Conservation (phyloP, 2,329 filamentous ascomycete genomes). For the Beauveria sp. region DNA sequence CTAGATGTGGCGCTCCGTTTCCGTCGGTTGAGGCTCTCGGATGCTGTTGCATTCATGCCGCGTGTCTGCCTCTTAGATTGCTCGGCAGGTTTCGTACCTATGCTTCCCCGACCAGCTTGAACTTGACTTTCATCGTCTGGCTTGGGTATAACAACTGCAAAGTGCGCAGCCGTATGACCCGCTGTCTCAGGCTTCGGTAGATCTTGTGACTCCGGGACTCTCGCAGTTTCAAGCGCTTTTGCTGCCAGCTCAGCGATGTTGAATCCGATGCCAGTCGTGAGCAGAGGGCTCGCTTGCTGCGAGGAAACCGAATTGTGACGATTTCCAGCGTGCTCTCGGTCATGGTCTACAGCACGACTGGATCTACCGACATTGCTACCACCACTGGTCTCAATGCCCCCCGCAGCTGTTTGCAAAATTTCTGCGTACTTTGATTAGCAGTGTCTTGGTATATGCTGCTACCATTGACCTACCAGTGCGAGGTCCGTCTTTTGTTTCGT, state of each 20-base stretch:
- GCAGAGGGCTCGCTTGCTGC: not conserved
- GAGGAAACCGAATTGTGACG: not conserved
- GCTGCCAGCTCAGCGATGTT: not conserved
- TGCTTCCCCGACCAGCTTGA: not conserved
- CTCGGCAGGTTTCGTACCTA: not conserved
- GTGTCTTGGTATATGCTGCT: not conserved
- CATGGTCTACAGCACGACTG: not conserved
- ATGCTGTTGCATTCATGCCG: not conserved
- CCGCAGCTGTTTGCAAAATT: not conserved
- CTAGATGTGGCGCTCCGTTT: no score
- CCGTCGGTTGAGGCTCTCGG: not conserved
- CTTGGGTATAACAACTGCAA: not conserved
- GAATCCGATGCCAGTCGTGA: not conserved
- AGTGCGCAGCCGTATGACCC: not conserved
- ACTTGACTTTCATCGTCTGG: not conserved
- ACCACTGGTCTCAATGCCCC: not conserved
- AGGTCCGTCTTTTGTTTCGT: not conserved
- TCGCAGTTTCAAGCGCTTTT: not conserved
- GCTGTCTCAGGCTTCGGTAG: no score
- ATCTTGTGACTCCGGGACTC: no score
- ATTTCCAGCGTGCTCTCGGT: not conserved
- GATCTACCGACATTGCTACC: not conserved
- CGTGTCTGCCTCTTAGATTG: not conserved
- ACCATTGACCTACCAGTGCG: not conserved
- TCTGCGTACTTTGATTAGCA: not conserved